phyloP scores from a whole-genome alignment of 805 yeast genomes.

The Isabelozyma gotoi region DNA sequence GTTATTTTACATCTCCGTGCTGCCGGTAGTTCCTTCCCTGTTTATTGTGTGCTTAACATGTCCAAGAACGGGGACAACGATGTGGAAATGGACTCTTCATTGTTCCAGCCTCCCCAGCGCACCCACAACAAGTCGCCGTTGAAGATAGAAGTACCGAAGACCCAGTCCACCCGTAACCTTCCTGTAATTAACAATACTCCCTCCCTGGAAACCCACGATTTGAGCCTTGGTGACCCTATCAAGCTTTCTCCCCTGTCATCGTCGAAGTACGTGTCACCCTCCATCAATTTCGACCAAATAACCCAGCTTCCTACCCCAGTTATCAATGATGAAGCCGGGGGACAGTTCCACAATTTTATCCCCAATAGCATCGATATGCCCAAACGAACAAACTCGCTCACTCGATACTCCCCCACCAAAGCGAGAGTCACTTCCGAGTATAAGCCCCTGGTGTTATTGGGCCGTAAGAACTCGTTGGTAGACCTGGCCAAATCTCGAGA shows the following conservation, averaged over 20 bases:
- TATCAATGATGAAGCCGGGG: conserved; percentile 8
- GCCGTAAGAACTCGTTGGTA: conserved; percentile 14
- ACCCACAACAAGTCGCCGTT: not conserved
- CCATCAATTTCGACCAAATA: conserved; percentile 25
- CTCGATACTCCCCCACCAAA: not conserved
- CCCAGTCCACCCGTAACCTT: not conserved
- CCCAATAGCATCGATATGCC: conserved; percentile 1
- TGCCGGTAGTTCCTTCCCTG: no score
- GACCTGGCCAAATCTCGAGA: conserved; percentile 8
- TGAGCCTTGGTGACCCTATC: not conserved
- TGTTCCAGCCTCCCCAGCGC: not conserved
- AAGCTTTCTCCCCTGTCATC: not conserved
- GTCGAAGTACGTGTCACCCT: not conserved
- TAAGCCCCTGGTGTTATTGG: conserved; percentile 21
- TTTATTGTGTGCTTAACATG: no score
- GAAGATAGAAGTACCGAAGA: not conserved
- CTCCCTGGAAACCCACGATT: not conserved
- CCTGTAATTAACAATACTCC: not conserved
- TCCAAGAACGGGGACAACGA: not conserved
- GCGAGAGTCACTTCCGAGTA: conserved; percentile 39
- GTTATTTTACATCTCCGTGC: no score
- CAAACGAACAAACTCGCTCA: not conserved
- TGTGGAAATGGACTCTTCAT: not conserved
- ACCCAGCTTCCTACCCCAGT: conserved; percentile 50
- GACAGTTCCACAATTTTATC: conserved; percentile 3